Conservation (phyloP, 345 rosid genomes). For the Gossypium raimondii region DNA sequence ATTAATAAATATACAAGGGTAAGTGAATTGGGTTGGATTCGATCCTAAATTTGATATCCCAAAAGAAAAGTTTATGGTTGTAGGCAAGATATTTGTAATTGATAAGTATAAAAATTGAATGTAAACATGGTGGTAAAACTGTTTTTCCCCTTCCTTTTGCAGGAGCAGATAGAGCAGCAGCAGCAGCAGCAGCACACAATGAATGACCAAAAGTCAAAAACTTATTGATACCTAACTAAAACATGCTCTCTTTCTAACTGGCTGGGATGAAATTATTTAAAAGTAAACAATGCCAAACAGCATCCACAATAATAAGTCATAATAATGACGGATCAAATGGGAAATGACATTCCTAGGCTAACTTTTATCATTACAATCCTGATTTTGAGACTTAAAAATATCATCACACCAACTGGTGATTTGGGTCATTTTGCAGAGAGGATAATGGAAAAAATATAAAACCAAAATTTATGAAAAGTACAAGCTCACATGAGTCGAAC, state of each 20-base stretch:
- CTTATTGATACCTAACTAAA: background rate
- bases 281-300: background rate
- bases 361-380: background rate
- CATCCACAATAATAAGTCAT: background rate
- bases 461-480: constrained; percentile 54
- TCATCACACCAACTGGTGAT: constrained; percentile 15
- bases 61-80: no score
- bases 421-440: constrained; percentile 20
- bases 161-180: background rate
- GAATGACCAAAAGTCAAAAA: background rate
- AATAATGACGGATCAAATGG: background rate
- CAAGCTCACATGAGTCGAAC: constrained; percentile 79
- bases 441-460: constrained; percentile 12
- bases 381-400: background rate
- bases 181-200: background rate
- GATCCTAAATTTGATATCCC: no score
- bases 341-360: background rate
- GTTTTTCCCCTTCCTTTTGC: background rate
- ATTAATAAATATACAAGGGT: no score
- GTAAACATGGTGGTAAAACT: no score
- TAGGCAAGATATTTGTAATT: no score
- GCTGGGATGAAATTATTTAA: background rate
- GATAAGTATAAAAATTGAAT: no score
- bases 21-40: no score
- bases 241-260: background rate